phyloP scores from a whole-genome alignment of 306 rosid genomes.

The Rosa lucieae region DNA sequence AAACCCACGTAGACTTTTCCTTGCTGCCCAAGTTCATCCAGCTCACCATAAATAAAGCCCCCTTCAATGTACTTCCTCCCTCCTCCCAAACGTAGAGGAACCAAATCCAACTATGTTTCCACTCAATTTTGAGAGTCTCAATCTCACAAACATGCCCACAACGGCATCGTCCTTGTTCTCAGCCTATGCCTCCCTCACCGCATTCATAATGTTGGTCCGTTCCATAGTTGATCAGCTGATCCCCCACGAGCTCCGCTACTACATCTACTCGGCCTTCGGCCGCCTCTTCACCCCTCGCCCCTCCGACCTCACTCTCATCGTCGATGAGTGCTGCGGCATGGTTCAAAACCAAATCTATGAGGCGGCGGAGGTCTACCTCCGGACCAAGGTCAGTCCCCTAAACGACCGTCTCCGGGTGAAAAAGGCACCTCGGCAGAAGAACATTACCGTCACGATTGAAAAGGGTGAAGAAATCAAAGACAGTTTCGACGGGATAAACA shows the following conservation, averaged over 20 bases:
- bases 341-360: conserved; percentile 16
- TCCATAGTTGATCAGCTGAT: conserved; percentile 23
- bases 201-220: conserved; percentile 34
- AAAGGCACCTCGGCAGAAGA: neutral
- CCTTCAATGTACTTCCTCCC: neutral
- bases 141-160: conserved; percentile 13
- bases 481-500: neutral
- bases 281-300: conserved; percentile 23
- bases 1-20: neutral
- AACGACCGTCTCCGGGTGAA: too few species aligned
- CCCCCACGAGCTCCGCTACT: conserved; percentile 25
- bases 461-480: neutral
- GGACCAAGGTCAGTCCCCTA: too few species aligned
- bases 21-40: neutral
- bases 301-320: conserved; percentile 20
- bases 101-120: neutral
- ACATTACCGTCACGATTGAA: conserved; percentile 13
- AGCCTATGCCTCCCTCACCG: conserved; percentile 32
- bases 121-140: neutral
- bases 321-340: neutral
- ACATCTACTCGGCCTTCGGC: conserved; percentile 15
- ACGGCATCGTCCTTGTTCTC: conserved; percentile 29
- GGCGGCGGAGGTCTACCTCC: too few species aligned
- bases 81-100: neutral
- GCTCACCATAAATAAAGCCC: conserved; percentile 2